Conservation (phyloP, 1,139 yeast genomes). For the Maudiozyma humilis region DNA sequence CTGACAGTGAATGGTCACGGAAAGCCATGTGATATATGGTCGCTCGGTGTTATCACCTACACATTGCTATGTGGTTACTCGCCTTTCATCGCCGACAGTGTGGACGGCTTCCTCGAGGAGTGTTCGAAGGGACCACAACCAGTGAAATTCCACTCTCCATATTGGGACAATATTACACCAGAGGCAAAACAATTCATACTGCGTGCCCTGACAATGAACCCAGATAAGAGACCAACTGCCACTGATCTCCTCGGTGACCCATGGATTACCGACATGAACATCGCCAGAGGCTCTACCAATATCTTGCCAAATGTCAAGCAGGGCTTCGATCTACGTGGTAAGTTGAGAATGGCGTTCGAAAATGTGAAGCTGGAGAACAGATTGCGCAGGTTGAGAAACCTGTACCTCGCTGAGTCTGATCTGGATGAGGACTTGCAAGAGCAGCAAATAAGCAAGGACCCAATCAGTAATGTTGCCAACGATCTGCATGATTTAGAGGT, state of each 20-base stretch:
- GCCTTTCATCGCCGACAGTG: slow-evolving; percentile 81
- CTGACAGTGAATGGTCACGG: slow-evolving; percentile 73
- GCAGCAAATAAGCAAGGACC: slow-evolving; percentile 6
- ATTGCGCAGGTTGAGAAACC: slow-evolving; percentile 53
- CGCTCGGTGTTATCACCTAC: slow-evolving; percentile 83
- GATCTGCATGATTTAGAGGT: slow-evolving; percentile 16
- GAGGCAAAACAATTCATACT: slow-evolving; percentile 70
- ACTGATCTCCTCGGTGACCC: slow-evolving; percentile 52
- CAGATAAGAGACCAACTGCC: slow-evolving; percentile 60
- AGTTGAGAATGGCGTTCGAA: slow-evolving; percentile 80
- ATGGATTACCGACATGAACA: slow-evolving; percentile 54
- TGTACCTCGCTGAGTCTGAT: slow-evolving; percentile 40
- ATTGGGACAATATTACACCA: slow-evolving; percentile 72
- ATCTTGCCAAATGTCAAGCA: slow-evolving; percentile 63
- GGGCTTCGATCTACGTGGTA: slow-evolving; percentile 77
- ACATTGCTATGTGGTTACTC: slow-evolving; percentile 88
- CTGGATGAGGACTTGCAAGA: slow-evolving; percentile 17
- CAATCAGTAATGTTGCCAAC: slow-evolving; percentile 12
- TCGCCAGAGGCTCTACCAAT: slow-evolving; percentile 43
- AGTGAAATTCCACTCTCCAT: slow-evolving; percentile 76
- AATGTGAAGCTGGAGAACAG: slow-evolving; percentile 68
- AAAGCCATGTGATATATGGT: slow-evolving; percentile 90
- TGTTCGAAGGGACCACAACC: slow-evolving; percentile 54
- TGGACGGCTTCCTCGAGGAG: slow-evolving; percentile 71
- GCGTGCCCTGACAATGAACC: slow-evolving; percentile 57